These are phyloP conservation scores for sunflower (Helianthus annuus) DNA, from an alignment of 129 eudicot genomes.

Conservation along the genomic window HanXRQr2.0-SUNRISE NC_035445.2:159761821-159762320, in stretches of 20 bases:
- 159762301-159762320: no score
- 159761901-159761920: neutral
- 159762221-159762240: neutral
- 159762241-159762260: neutral
- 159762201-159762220: neutral
- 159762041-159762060: slow-evolving; percentile 25
- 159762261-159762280: no score
- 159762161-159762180: neutral
- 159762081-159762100: slow-evolving; percentile 17
- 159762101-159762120: slow-evolving; percentile 24
- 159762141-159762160: slow-evolving; percentile 17
- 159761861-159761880: slow-evolving; percentile 18
- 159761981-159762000: slow-evolving; percentile 9
- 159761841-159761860: slow-evolving; percentile 7
- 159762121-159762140: slow-evolving; percentile 14
- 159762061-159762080: slow-evolving; percentile 30
- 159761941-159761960: slow-evolving; percentile 6
- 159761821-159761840: slow-evolving; percentile 40
- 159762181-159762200: neutral
- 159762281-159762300: no score
- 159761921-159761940: slow-evolving; percentile 14
- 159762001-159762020: neutral
- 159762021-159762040: slow-evolving; percentile 11
- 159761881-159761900: slow-evolving; percentile 22
- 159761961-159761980: slow-evolving; percentile 21